A percentile compares a stretch with the other conserved stretches of the same genome.
Conservation (phyloP, 306 rosid species). For the Crataegus laevigata region DNA sequence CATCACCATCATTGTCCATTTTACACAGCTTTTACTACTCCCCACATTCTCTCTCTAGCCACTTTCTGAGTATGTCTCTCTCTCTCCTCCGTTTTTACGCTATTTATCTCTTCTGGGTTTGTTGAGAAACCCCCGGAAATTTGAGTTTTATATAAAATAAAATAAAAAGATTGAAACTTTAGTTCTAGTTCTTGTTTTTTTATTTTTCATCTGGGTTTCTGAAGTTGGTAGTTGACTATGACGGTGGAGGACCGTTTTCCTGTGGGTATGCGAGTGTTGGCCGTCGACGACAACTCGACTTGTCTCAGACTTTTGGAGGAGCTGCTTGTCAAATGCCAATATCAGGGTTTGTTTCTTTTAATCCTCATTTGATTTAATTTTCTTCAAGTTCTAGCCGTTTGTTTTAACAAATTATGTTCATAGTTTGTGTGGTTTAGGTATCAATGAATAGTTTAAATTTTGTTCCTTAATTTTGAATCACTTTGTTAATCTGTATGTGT, state of each 20-base stretch:
- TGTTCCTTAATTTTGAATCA: neutral
- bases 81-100: neutral
- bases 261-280: constrained; percentile 82
- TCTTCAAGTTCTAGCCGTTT: neutral
- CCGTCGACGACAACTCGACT: constrained; percentile 67
- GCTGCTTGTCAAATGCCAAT: constrained; percentile 71
- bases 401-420: neutral
- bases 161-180: constrained; percentile 22
- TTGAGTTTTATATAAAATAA: neutral
- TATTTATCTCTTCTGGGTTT: constrained; percentile 19
- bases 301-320: constrained; percentile 62
- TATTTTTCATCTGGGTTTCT: constrained; percentile 22
- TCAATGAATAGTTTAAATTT: neutral
- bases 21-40: constrained; percentile 39
- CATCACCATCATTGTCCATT: constrained; percentile 48
- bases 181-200: constrained; percentile 15
- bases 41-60: constrained; percentile 9
- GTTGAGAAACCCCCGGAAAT: constrained; percentile 9
- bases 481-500: neutral
- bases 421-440: neutral
- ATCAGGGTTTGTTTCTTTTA: constrained; percentile 48
- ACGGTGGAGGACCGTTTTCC: constrained; percentile 56
- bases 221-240: constrained; percentile 26
- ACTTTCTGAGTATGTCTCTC: neutral
- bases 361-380: neutral